These are phyloP conservation scores for Hymenoscyphus salicellus DNA, from an alignment of 2,329 filamentous ascomycete species.

Conservation along the genomic window DNA sequence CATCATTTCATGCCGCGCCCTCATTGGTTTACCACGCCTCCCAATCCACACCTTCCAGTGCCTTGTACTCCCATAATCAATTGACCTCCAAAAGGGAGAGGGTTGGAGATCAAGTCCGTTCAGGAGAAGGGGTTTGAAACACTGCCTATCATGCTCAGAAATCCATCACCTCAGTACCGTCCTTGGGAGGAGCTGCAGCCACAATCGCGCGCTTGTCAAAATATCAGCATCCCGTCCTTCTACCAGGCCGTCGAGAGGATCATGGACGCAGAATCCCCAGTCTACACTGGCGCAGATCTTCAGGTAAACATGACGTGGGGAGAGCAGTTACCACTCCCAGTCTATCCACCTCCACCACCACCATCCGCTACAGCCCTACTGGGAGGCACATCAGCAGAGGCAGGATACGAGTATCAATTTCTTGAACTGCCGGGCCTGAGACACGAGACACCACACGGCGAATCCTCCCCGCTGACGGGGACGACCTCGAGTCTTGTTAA, in stretches of 20 bases:
- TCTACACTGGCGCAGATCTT: background rate
- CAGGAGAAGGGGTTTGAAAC: background rate
- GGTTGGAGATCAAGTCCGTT: background rate
- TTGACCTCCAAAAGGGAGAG: background rate
- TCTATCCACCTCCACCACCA: background rate
- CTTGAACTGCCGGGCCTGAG: background rate
- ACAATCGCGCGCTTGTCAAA: slow-evolving; percentile 5
- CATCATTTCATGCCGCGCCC: background rate
- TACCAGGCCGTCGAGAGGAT: background rate
- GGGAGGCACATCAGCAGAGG: background rate
- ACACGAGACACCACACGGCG: slow-evolving; percentile 10
- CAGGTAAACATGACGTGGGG: slow-evolving; percentile 1
- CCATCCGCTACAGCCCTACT: background rate
- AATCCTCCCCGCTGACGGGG: background rate
- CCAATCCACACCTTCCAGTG: background rate
- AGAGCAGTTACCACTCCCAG: background rate
- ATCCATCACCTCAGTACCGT: background rate
- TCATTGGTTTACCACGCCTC: background rate
- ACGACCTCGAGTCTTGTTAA: slow-evolving; percentile 8
- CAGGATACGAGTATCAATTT: background rate
- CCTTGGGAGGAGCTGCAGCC: background rate
- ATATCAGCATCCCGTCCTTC: background rate
- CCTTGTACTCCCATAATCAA: background rate
- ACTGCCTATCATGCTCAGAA: slow-evolving; percentile 1
- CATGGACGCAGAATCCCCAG: background rate